Conservation (phyloP, 257 asterid species). For the Scutellaria barbata region DNA sequence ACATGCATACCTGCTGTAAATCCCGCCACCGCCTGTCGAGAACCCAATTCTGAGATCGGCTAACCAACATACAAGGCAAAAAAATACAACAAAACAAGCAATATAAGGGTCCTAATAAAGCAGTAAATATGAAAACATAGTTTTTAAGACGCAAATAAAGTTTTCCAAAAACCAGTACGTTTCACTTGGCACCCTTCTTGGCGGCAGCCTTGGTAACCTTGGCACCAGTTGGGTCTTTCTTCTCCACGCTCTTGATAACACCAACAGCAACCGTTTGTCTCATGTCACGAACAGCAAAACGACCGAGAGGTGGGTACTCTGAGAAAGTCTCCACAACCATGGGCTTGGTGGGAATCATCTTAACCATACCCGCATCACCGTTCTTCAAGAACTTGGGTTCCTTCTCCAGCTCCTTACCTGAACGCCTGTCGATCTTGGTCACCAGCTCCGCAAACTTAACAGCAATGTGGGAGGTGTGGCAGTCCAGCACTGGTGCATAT, state of each 20-base stretch:
- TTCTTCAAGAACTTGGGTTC: conserved; percentile 81
- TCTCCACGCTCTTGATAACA: conserved; percentile 43
- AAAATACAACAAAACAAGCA: conserved; percentile 18
- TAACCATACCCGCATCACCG: conserved; percentile 76
- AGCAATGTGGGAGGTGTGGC: conserved; percentile 76
- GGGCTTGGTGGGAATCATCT: conserved; percentile 85
- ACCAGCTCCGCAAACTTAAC: conserved; percentile 66
- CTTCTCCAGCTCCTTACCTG: conserved; percentile 80
- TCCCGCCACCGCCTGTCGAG: conserved; percentile 50
- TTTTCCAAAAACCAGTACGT: not conserved
- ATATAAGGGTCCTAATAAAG: not conserved
- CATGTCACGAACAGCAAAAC: conserved; percentile 79
- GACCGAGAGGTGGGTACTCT: conserved; percentile 64
- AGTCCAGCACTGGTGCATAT: conserved; percentile 68
- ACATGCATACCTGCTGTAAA: not conserved
- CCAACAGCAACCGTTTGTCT: conserved; percentile 34
- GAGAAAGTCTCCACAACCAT: conserved; percentile 79
- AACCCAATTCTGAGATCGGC: conserved; percentile 46
- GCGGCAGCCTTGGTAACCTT: conserved; percentile 55
- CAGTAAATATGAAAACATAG: not conserved
- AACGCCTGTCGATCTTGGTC: conserved; percentile 82
- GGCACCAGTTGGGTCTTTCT: conserved; percentile 37
- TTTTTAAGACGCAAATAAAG: not conserved
- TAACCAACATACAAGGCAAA: conserved; percentile 31
- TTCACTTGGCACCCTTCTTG: conserved; percentile 79